Evolutionary conservation across 106 monocot species (phyloP), one percentile per base, ranked within the genome.

Genomic region (Acorus gramineus): DNA sequence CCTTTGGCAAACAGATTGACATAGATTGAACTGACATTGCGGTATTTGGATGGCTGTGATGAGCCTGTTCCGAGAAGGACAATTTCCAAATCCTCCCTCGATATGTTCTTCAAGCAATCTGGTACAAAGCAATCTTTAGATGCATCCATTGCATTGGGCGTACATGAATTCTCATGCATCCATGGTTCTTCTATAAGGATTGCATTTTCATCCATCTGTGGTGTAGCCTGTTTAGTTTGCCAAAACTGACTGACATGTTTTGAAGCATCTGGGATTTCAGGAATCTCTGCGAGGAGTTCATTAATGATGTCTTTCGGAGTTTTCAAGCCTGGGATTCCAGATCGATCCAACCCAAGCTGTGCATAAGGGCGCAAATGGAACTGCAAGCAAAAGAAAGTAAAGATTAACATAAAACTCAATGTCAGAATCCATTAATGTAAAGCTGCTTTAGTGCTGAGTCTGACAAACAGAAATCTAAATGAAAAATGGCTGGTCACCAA

Each of bases 21-120:
- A 59, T 82, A 86, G 52, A 98, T 85, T 7, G 98, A 92, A 71
- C 88, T 98, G 61, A 98, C 98, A 74, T 92, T 98, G 8, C 98
- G 74, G 71, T 98, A 92, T 73, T 98, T 98, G 6, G 98, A 98
- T 49, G 92, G 98, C 63, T 92, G 98, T 28, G 98, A 85, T 61
- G 98, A 98, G 61, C 92, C 98, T 5, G 98, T 98, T 12, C 98
- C 98, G 59, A 98, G 60, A 59, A 98, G 75, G 73, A 84, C 72
- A 59, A 98, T 66, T 71, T 98, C 98, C 98, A 98, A 92, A 61
- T 98, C 92, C 55, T 98, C 92, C 63, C 98, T 82, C n/a, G 83
- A 64, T 73, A 86, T 69, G 54, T 86, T 80, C 54, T 92, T 71
- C 76, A 98, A 83, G 65, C 85, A 98, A 59, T 77, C 28, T 49